Percentiles rank a stretch among this genome's conserved stretches.
These are phyloP conservation scores for Canavalia ensiformis DNA, from an alignment of 306 rosid species.

Conservation along the genomic window DNA sequence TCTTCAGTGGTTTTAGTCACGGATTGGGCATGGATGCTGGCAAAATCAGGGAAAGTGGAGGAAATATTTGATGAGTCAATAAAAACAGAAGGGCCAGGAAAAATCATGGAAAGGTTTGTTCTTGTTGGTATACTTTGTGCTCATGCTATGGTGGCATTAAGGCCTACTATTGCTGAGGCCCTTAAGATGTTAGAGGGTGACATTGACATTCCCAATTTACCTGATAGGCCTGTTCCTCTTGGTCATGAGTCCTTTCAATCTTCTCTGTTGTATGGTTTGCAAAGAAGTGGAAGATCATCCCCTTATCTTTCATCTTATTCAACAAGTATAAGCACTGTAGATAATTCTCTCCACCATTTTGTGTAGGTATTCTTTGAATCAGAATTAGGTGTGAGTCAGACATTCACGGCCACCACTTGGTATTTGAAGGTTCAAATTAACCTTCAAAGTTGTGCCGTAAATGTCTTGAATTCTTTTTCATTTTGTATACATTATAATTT, in stretches of 20 bases:
- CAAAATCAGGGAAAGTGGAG: constrained; percentile 62
- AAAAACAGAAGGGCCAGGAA: constrained; percentile 68
- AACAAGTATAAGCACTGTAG: not conserved
- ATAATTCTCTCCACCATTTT: not conserved
- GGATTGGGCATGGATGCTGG: constrained; percentile 85
- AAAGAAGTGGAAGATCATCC: constrained; percentile 57
- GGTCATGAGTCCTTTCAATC: constrained; percentile 70
- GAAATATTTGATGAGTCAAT: constrained; percentile 65
- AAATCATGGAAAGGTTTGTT: constrained; percentile 87
- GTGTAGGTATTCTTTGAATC: constrained; percentile 22
- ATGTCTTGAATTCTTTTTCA: not conserved
- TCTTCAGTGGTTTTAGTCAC: constrained; percentile 67
- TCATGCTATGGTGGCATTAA: constrained; percentile 89
- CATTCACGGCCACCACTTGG: constrained; percentile 28
- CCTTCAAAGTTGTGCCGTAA: constrained; percentile 40
- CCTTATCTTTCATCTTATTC: constrained; percentile 25
- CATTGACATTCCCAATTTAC: constrained; percentile 80
- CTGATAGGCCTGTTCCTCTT: constrained; percentile 84
- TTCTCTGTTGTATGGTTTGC: constrained; percentile 49
- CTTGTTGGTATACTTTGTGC: constrained; percentile 90
- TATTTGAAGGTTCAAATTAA: constrained; percentile 34
- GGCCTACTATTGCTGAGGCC: constrained; percentile 87
- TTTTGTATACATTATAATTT: constrained; percentile 37
- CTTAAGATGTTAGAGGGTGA: constrained; percentile 90
- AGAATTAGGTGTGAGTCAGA: constrained; percentile 27